phyloP scores from a whole-genome alignment of 768 basidiomycete genomes.

The Melanogaster broomeanus region DNA sequence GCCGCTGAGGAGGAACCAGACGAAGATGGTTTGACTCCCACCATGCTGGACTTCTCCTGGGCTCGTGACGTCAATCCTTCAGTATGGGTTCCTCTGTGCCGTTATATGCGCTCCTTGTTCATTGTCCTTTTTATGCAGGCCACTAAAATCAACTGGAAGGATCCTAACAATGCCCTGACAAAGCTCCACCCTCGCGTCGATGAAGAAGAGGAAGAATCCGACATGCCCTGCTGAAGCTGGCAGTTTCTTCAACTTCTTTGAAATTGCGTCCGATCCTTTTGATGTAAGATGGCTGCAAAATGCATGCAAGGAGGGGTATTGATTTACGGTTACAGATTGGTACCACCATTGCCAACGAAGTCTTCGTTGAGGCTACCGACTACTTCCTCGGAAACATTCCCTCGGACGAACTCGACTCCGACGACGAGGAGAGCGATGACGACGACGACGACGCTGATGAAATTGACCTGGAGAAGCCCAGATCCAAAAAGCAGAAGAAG shows the following conservation, averaged over 20 bases:
- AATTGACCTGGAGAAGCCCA: constrained; percentile 86
- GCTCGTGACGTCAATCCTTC: constrained; percentile 68
- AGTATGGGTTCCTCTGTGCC: constrained; percentile 45
- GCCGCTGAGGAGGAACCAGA: constrained; percentile 60
- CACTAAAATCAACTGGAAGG: constrained; percentile 80
- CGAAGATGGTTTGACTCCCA: constrained; percentile 71
- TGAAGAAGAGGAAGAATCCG: constrained; percentile 60
- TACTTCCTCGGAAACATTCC: constrained; percentile 73
- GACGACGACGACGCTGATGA: constrained; percentile 82
- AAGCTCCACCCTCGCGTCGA: constrained; percentile 71
- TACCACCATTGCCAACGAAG: constrained; percentile 67
- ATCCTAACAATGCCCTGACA: constrained; percentile 71
- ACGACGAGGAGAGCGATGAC: constrained; percentile 67
- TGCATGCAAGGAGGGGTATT: constrained; percentile 1
- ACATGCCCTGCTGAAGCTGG: constrained; percentile 66
- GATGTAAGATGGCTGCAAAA: constrained; percentile 51
- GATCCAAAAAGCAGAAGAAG: constrained; percentile 68
- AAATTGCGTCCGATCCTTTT: constrained; percentile 59
- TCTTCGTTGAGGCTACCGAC: constrained; percentile 81
- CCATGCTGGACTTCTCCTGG: constrained; percentile 83
- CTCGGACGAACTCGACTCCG: constrained; percentile 61
- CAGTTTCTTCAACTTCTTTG: constrained; percentile 90
- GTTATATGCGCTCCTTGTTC: neutral
- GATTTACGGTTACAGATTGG: constrained; percentile 56
- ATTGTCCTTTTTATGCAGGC: constrained; percentile 39